phyloP scores from a whole-genome alignment of 148 eudicot species.

The Talinum fruticosum region DNA sequence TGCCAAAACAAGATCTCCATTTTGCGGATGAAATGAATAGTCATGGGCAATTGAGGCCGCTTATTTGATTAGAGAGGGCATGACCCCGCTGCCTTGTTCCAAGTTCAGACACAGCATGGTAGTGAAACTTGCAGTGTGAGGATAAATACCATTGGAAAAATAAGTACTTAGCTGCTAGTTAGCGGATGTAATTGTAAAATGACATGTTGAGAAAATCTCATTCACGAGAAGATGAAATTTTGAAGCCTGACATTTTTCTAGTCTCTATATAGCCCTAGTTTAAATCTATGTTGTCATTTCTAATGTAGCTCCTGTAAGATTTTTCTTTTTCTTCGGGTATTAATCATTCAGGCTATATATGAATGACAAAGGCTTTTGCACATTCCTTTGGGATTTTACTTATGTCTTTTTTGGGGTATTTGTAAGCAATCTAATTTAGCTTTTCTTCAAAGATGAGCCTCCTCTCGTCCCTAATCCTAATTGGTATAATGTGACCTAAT shows the following conservation, averaged over 20 bases:
- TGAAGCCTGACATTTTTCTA: neutral
- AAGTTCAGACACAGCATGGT: neutral
- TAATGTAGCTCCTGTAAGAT: neutral
- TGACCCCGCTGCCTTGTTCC: neutral
- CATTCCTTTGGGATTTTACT: neutral
- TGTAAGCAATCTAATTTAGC: too few species aligned
- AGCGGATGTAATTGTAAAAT: slow-evolving; percentile 3
- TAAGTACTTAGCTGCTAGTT: neutral
- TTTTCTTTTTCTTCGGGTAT: neutral
- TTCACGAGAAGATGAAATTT: neutral
- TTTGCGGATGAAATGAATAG: neutral
- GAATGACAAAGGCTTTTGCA: neutral
- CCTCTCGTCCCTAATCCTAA: too few species aligned
- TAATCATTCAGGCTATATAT: neutral
- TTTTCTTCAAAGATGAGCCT: too few species aligned
- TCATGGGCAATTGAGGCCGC: neutral
- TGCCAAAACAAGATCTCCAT: neutral
- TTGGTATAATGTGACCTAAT: too few species aligned
- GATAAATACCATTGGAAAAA: neutral
- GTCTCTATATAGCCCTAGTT: neutral
- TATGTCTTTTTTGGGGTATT: too few species aligned
- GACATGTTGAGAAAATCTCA: neutral
- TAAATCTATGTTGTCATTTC: neutral
- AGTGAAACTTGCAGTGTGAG: neutral
- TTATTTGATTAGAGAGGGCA: neutral